Percentiles rank a stretch among this genome's conserved stretches.
Conservation (phyloP, 129 eudicot genomes). For the Calendula officinalis region DNA sequence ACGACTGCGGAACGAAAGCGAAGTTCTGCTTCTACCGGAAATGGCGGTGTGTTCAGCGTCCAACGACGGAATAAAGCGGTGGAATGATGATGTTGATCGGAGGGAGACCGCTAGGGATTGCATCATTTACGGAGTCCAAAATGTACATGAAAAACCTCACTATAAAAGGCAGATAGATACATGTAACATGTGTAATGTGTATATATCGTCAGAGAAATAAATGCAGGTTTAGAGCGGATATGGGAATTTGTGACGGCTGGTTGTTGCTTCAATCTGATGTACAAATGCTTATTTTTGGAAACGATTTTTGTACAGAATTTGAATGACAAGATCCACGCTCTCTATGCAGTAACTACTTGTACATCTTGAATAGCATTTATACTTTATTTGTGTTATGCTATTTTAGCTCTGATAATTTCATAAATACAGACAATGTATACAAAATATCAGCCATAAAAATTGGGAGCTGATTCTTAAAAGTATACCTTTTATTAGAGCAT, state of each 20-base stretch:
- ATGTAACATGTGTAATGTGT: slow-evolving; percentile 3
- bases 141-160: slow-evolving; percentile 21
- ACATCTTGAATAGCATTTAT: too few relatives aligned
- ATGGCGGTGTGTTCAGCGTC: slow-evolving; percentile 18
- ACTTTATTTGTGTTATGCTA: too few relatives aligned
- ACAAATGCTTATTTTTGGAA: neutral
- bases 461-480: too few relatives aligned
- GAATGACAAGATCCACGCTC: neutral
- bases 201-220: neutral
- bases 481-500: too few relatives aligned
- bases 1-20: slow-evolving; percentile 35
- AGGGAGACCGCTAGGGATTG: slow-evolving; percentile 41
- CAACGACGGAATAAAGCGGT: slow-evolving; percentile 26
- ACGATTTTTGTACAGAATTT: neutral
- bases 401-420: too few relatives aligned
- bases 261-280: neutral
- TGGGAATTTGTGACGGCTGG: neutral
- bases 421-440: too few relatives aligned
- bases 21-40: slow-evolving; percentile 19
- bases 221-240: neutral
- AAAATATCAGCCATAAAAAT: too few relatives aligned
- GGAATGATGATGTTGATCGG: slow-evolving; percentile 37
- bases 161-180: neutral
- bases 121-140: slow-evolving; percentile 35
- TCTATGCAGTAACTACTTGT: neutral